Evolutionary conservation across 2,329 filamentous ascomycete species (phyloP).

Genomic region (Colletotrichum zoysiae): DNA sequence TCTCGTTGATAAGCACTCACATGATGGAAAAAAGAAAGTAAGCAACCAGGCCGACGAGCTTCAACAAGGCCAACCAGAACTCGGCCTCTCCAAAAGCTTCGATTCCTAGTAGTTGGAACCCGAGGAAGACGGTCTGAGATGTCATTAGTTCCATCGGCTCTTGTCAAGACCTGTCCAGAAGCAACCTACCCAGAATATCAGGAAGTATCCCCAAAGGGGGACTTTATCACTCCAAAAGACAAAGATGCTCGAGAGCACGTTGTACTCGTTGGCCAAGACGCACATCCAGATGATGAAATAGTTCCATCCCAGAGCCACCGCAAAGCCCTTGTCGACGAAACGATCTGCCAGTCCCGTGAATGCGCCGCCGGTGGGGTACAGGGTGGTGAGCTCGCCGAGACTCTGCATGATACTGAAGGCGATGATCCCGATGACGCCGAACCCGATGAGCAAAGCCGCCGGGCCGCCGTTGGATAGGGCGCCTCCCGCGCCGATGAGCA

Average conservation of each 20-base stretch:
- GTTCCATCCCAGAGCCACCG: slow-evolving; percentile 77
- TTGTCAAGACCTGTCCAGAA: background rate
- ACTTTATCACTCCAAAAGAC: slow-evolving; percentile 73
- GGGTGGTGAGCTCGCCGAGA: slow-evolving; percentile 79
- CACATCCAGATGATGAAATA: slow-evolving; percentile 77
- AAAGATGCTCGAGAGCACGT: slow-evolving; percentile 75
- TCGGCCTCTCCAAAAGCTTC: slow-evolving; percentile 83
- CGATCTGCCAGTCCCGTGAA: slow-evolving; percentile 79
- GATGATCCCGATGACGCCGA: slow-evolving; percentile 77
- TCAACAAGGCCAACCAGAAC: slow-evolving; percentile 82
- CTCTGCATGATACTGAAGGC: slow-evolving; percentile 79
- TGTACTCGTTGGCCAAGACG: slow-evolving; percentile 79
- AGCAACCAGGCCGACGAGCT: slow-evolving; percentile 76
- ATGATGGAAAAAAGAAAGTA: slow-evolving; percentile 82
- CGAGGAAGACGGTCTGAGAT: slow-evolving; percentile 66
- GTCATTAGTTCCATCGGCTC: background rate
- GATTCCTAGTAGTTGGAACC: slow-evolving; percentile 78
- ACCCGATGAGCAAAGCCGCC: slow-evolving; percentile 79
- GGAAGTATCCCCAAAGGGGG: slow-evolving; percentile 76
- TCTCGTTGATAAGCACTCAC: slow-evolving; percentile 46
- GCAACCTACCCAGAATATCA: slow-evolving; percentile 75
- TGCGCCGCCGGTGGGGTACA: slow-evolving; percentile 78
- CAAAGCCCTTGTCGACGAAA: slow-evolving; percentile 78
- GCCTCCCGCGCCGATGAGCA: slow-evolving; percentile 78
- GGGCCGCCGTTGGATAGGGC: slow-evolving; percentile 78